Base-by-base conservation (phyloP, 1,284 basidiomycete species). In the Trichosporon coremiiforme region DNA sequence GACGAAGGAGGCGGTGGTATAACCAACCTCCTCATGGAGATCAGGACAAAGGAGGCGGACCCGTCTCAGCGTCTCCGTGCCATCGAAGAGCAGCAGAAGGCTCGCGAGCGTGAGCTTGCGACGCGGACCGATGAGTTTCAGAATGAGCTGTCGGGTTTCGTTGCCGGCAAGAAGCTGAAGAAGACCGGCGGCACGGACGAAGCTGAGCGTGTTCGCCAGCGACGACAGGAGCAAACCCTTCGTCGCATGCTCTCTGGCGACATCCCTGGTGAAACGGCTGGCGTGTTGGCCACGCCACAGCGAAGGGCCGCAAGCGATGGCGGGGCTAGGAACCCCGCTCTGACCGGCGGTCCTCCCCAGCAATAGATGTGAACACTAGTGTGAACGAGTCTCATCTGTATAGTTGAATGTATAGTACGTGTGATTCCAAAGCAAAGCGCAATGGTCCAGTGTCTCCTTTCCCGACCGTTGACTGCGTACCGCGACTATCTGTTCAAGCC, bases 171-270 rank as follows among this genome's bases (percentile, higher is more conserved):
- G 85, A 94, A 90, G 84, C 83, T 98, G 80, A 92, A 90, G 86
- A 91, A 94, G 91, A 98, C 94, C 22, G 95, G 95, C 62, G 95
- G 95, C 6, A 90, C 93, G 25, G 94, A 96, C 81, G 95, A 97
- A 85, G 87, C 86, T 15, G 95, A 97, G 83, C 86, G 95, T 63
- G 87, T 94, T 75, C 85, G 94, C 74, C 91, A 93, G 85, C 88
- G 89, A 79, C 86, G 89, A 79, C 93, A 91, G 78, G 94, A 95
- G 66, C 84, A 89, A 83, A 90, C 91, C 22, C 84, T 98, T 71
- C 93, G 90, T 84, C 91, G 91, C 36, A 95, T 97, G 92, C 94
- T 94, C 79, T 73, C 72, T 17, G 77, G 76, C 4, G 78, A 75
- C 29, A 64, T 65, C 66, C 65, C 73, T 20, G 69, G 66, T 33